These are phyloP conservation scores for Hypoxylon sp. DNA, from an alignment of 2,329 filamentous ascomycete genomes.

Conservation along the genomic window DNA sequence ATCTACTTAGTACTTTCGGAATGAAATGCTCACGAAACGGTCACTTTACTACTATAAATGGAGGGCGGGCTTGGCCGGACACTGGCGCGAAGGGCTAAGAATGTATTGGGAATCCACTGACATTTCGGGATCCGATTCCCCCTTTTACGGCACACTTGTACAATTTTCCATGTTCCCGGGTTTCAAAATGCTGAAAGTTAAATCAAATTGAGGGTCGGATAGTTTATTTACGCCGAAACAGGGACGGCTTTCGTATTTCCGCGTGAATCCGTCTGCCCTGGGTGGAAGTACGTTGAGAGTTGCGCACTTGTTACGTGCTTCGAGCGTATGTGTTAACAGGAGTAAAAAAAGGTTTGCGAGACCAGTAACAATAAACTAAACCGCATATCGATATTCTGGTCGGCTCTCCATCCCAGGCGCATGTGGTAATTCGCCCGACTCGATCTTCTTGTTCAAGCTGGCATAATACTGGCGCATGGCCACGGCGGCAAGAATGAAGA, in stretches of 20 bases:
- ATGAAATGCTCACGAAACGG: too few species aligned
- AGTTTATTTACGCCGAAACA: neutral
- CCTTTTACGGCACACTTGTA: neutral
- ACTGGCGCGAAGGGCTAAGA: neutral
- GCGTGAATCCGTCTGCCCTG: neutral
- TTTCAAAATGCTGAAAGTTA: neutral
- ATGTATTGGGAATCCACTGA: neutral
- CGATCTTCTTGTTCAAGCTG: slow-evolving; percentile 22
- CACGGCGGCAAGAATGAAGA: slow-evolving; percentile 16
- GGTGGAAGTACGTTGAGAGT: too few species aligned
- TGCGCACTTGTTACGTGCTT: too few species aligned
- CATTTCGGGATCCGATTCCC: neutral
- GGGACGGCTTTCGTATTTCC: neutral
- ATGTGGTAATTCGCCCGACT: slow-evolving; percentile 14
- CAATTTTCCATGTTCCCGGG: slow-evolving; percentile 47
- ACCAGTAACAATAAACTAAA: too few species aligned
- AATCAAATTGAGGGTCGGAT: neutral
- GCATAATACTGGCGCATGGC: slow-evolving; percentile 17
- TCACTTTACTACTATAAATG: neutral
- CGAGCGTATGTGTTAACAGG: too few species aligned
- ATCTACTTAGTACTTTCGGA: neutral
- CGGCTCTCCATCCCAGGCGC: slow-evolving; percentile 42
- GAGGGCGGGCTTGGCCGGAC: neutral
- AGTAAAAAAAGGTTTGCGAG: neutral
- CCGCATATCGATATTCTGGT: slow-evolving; percentile 69